These are phyloP conservation scores for Trametes gibbosa DNA, from an alignment of 768 basidiomycete genomes.

Conservation along the genomic window DNA sequence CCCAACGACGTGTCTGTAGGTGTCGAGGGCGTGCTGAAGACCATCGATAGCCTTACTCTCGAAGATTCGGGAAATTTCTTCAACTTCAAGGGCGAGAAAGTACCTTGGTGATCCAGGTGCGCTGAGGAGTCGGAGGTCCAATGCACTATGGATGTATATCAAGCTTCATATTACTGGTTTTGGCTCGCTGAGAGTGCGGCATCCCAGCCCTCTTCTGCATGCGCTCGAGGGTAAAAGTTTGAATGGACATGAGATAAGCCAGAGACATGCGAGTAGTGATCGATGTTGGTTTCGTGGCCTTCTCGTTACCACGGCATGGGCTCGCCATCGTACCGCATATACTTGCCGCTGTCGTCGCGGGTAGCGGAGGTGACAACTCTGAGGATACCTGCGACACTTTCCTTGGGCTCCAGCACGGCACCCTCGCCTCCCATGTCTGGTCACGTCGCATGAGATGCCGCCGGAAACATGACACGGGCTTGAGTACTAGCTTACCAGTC, in stretches of 20 bases:
- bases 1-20: background rate
- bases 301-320: background rate
- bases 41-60: background rate
- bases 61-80: slow-evolving; percentile 10
- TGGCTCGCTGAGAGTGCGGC: no score
- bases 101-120: slow-evolving; percentile 6
- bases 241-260: no score
- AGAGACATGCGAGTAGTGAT: no score
- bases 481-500: slow-evolving; percentile 11
- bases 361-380: slow-evolving; percentile 4
- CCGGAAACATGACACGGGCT: no score
- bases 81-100: background rate
- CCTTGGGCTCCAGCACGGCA: slow-evolving; percentile 3
- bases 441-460: no score
- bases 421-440: slow-evolving; percentile 6
- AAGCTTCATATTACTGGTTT: no score
- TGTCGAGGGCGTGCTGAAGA: slow-evolving; percentile 7
- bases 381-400: slow-evolving; percentile 7
- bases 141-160: no score
- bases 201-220: no score
- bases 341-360: slow-evolving; percentile 28
- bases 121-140: no score
- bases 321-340: slow-evolving; percentile 31
- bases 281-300: no score
- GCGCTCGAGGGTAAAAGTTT: no score